phyloP scores from a whole-genome alignment of 2,329 filamentous ascomycete species.

The Xylariaceae sp. region DNA sequence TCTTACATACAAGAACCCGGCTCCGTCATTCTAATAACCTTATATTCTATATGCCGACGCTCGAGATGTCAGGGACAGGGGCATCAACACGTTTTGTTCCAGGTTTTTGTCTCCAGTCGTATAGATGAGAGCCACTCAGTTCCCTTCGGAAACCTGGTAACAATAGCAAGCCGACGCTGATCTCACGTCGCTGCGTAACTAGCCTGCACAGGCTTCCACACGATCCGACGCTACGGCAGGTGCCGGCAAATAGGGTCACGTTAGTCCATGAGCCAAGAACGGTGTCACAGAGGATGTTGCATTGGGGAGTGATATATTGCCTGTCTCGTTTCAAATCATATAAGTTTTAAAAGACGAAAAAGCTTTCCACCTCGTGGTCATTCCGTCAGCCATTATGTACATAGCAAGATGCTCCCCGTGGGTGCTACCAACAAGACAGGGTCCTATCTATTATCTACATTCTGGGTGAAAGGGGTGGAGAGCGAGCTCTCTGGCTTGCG shows the following conservation, averaged over 20 bases:
- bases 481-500: conserved; percentile 3
- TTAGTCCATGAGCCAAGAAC: conserved; percentile 12
- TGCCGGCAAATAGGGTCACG: conserved; percentile 7
- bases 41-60: no score
- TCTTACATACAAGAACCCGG: no score
- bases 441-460: not conserved
- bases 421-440: conserved; percentile 21
- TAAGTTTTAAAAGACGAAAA: not conserved
- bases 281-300: conserved; percentile 9
- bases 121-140: conserved; percentile 13
- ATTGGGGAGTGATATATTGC: conserved; percentile 11
- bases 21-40: no score
- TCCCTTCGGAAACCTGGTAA: conserved; percentile 6
- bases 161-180: not conserved
- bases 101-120: no score
- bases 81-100: no score
- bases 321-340: not conserved
- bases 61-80: no score
- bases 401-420: conserved; percentile 6
- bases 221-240: conserved; percentile 15
- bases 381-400: not conserved
- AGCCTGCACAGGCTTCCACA: not conserved
- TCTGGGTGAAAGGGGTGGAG: not conserved
- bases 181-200: not conserved
- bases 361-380: not conserved